Evolutionary conservation across 2,329 filamentous ascomycete genomes (phyloP).

Genomic region (Colletotrichum eleusines): DNA sequence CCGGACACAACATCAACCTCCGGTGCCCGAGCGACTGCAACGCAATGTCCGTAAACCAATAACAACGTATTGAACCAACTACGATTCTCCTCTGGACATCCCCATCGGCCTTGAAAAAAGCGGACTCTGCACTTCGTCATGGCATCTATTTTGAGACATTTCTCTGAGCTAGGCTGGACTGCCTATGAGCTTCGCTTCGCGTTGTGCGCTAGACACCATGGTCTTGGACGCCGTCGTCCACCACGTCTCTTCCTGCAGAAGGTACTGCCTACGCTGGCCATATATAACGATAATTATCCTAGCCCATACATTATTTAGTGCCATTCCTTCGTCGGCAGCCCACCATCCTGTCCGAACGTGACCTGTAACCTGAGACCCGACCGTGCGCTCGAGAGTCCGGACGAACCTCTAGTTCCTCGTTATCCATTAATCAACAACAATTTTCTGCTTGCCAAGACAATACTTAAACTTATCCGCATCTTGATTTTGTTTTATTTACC

Average conservation of each 20-base stretch:
- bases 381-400: constrained; percentile 33
- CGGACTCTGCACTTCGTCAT: constrained; percentile 5
- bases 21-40: constrained; percentile 25
- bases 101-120: constrained; percentile 33
- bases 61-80: constrained; percentile 1
- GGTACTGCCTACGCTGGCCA: background rate
- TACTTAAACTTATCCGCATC: too few relatives aligned
- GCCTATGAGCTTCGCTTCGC: constrained; percentile 4
- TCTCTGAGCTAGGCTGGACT: constrained; percentile 1
- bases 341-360: constrained; percentile 21
- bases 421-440: constrained; percentile 19
- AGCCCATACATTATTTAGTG: background rate
- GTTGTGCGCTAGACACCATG: constrained; percentile 7
- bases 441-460: constrained; percentile 14
- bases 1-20: constrained; percentile 33
- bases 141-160: constrained; percentile 16
- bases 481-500: constrained; percentile 10
- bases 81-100: constrained; percentile 38
- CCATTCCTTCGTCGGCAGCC: background rate
- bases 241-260: constrained; percentile 3
- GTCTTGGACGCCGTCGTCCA: background rate
- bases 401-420: constrained; percentile 24
- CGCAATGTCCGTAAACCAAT: constrained; percentile 15
- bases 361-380: constrained; percentile 14
- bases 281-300: constrained; percentile 25